Base-by-base conservation (phyloP, 768 basidiomycete species). In the Amanita thiersii region DNA sequence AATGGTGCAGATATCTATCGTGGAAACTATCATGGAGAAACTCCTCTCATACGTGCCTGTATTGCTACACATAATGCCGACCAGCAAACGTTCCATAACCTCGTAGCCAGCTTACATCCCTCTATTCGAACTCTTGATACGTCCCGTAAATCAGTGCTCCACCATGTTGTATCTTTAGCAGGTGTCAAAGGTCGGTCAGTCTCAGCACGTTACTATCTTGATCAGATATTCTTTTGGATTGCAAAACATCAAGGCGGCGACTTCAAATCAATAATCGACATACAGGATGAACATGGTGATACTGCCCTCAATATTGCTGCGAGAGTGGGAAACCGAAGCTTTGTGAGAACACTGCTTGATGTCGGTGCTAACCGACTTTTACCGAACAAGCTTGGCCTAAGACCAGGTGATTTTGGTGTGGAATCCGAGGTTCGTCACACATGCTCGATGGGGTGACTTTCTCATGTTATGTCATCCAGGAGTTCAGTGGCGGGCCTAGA, bases 291-390 rank as follows among this genome's bases (percentile, higher is more conserved):
- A 50, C 84, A 97, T 57, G 96, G 94, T 0, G 96, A 99, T 56
- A 97, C 94, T 0, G 90, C 90, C 5, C 60, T 99, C 53, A 96
- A 96, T 63, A 87, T 98, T 52, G 90, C 94, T 10, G 93, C 94
- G 0, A 65, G 94, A 43, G 85, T 98, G 1, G 96, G 96, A 1
- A 96, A 91, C 58, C 70, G 85, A 47, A 81, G 83, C 47, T 58
- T 98, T 45, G 91, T 97, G 10, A 70, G 84, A 52, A 82, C 89
- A 2, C 60, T 98, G 50, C 52, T 99, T 45, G 93, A 96, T 53
- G 87, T 91, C 5, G 92, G 91, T 9, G 96, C 94, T 4, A 94
- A 98, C 60, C 78, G 85, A 50, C 73, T 78, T 52, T 68, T 88
- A 46, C 76, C 84, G 14, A 99, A 99, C 63, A 97, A 97, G 57